These are phyloP conservation scores for Lablab purpureus DNA, from an alignment of 306 rosid genomes.

Conservation along the genomic window DNA sequence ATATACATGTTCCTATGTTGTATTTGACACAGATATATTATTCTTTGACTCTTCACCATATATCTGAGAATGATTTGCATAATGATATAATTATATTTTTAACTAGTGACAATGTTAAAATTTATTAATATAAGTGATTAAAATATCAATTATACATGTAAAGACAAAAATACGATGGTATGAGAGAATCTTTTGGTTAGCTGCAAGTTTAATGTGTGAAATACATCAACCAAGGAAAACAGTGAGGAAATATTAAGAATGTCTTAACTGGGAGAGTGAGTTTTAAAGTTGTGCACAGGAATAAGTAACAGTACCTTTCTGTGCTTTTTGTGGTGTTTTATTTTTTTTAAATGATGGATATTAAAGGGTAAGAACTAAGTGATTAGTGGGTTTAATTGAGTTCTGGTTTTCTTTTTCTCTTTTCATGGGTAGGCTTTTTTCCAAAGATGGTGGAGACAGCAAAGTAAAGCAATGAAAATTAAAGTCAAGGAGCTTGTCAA, in stretches of 20 bases:
- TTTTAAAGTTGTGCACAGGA: not conserved
- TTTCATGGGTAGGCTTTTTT: slow-evolving; percentile 66
- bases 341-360: not conserved
- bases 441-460: slow-evolving; percentile 94
- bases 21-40: too few species aligned
- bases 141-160: not conserved
- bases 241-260: not conserved
- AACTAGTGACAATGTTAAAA: not conserved
- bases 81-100: not conserved
- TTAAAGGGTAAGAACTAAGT: slow-evolving; percentile 6
- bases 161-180: not conserved
- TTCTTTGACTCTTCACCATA: too few species aligned
- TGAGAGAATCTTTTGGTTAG: not conserved
- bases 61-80: too few species aligned
- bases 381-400: slow-evolving; percentile 17
- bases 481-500: slow-evolving; percentile 77
- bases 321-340: not conserved
- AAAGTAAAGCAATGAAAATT: slow-evolving; percentile 63
- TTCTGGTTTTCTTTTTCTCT: slow-evolving; percentile 11
- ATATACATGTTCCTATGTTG: too few species aligned
- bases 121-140: not conserved
- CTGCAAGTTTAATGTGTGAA: not conserved
- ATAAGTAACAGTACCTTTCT: not conserved
- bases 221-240: not conserved
- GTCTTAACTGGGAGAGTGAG: not conserved